Evolutionary conservation across 805 yeast species (phyloP).

Genomic region (Barnettozyma californica): DNA sequence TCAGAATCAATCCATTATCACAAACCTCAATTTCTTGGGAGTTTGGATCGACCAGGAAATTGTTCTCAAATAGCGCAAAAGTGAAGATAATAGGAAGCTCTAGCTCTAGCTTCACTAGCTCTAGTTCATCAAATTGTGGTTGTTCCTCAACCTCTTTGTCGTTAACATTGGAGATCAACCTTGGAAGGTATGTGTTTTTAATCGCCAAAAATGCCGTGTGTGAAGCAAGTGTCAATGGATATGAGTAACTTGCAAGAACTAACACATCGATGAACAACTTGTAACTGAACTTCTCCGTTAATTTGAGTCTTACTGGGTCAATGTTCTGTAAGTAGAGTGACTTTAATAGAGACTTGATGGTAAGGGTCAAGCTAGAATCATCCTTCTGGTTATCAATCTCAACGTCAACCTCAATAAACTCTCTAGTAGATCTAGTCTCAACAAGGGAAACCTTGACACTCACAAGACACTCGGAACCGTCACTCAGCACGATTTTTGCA

Average conservation of each 20-base stretch:
- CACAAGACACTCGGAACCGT: conserved; percentile 90
- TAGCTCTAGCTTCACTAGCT: conserved; percentile 55
- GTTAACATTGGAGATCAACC: conserved; percentile 61
- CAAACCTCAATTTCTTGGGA: conserved; percentile 83
- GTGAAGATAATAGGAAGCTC: conserved; percentile 76
- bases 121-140: conserved; percentile 86
- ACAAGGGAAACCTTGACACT: conserved; percentile 87
- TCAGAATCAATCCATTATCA: conserved; percentile 73
- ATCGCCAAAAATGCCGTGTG: conserved; percentile 79
- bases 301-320: conserved; percentile 45
- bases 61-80: conserved; percentile 64
- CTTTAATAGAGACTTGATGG: conserved; percentile 57
- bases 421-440: conserved; percentile 35
- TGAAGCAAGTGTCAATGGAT: conserved; percentile 78
- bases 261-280: conserved; percentile 76
- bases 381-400: conserved; percentile 80
- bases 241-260: conserved; percentile 69
- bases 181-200: conserved; percentile 71
- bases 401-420: conserved; percentile 67
- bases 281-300: conserved; percentile 72
- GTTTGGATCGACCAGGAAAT: conserved; percentile 77
- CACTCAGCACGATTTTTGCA: conserved; percentile 76
- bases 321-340: conserved; percentile 48
- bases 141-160: conserved; percentile 68
- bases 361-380: conserved; percentile 63